Conservation (phyloP, 352 stramenopile species). For the Phytopythium sindhum region DNA sequence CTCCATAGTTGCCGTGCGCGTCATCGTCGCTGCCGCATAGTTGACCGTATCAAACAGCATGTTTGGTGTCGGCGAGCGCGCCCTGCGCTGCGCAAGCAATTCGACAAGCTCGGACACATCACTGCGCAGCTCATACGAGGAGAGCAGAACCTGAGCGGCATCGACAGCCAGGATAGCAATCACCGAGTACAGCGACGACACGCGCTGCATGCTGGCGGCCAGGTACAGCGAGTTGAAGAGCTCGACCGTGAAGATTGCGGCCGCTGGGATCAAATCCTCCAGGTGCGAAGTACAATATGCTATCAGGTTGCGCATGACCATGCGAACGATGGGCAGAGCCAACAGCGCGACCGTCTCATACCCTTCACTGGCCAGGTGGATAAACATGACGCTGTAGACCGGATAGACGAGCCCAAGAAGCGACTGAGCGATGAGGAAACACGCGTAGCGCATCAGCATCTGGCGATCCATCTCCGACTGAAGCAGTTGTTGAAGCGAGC, state of each 20-base stretch:
- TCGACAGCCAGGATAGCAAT: conserved; percentile 11
- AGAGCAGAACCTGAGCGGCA: background rate
- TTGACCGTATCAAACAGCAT: background rate
- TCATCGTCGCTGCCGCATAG: background rate
- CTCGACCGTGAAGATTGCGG: conserved; percentile 23
- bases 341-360: conserved; percentile 22
- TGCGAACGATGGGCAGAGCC: conserved; percentile 19
- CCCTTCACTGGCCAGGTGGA: conserved; percentile 2
- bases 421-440: conserved; percentile 4
- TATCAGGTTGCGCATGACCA: conserved; percentile 22
- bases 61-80: background rate
- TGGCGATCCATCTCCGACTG: background rate
- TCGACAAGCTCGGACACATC: background rate
- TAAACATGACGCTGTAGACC: conserved; percentile 20
- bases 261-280: conserved; percentile 16
- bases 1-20: background rate
- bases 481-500: background rate
- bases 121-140: background rate
- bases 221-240: conserved; percentile 30
- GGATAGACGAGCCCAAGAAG: conserved; percentile 21
- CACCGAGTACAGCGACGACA: conserved; percentile 8
- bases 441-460: conserved; percentile 10
- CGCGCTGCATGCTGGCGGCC: conserved; percentile 19
- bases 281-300: conserved; percentile 10
- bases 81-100: background rate